Evolutionary conservation across 2,329 filamentous ascomycete genomes (phyloP).

Genomic region (Mariannaea elegans): DNA sequence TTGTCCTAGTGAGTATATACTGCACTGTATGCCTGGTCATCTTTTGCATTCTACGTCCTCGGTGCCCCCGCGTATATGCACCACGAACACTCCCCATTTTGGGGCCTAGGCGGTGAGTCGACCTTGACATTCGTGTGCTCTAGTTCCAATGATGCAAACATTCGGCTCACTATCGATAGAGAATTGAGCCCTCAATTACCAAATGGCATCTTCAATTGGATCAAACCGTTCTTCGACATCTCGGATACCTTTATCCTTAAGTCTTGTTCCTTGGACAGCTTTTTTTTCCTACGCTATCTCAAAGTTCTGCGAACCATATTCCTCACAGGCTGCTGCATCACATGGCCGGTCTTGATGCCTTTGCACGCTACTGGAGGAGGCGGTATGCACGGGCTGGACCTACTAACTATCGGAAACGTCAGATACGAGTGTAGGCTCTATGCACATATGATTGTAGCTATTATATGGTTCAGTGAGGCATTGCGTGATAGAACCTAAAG

Average conservation of each 20-base stretch:
- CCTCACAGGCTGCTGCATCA: constrained; percentile 83
- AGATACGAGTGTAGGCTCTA: constrained; percentile 51
- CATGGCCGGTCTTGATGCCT: constrained; percentile 87
- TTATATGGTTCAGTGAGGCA: too few relatives aligned
- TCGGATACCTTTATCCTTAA: constrained; percentile 84
- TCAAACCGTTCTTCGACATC: constrained; percentile 71
- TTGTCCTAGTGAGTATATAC: too few relatives aligned
- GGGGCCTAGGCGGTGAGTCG: too few relatives aligned
- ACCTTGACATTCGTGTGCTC: too few relatives aligned
- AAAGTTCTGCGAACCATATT: constrained; percentile 80
- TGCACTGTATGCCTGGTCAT: too few relatives aligned
- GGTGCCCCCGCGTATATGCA: too few relatives aligned
- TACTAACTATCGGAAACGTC: constrained; percentile 83
- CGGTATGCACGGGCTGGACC: constrained; percentile 71
- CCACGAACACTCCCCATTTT: too few relatives aligned
- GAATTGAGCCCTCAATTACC: constrained; percentile 68
- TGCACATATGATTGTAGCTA: constrained; percentile 45
- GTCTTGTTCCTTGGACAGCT: constrained; percentile 91
- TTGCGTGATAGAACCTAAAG: too few relatives aligned
- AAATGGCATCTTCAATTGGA: constrained; percentile 72
- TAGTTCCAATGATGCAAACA: too few relatives aligned
- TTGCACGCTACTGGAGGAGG: constrained; percentile 85
- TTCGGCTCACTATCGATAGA: too few relatives aligned
- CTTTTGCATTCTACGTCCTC: too few relatives aligned
- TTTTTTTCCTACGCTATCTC: constrained; percentile 81